A percentile compares a stretch with the other conserved stretches of the same genome.
phyloP scores from a whole-genome alignment of 257 asterid species.

The Linderniella brevidens region DNA sequence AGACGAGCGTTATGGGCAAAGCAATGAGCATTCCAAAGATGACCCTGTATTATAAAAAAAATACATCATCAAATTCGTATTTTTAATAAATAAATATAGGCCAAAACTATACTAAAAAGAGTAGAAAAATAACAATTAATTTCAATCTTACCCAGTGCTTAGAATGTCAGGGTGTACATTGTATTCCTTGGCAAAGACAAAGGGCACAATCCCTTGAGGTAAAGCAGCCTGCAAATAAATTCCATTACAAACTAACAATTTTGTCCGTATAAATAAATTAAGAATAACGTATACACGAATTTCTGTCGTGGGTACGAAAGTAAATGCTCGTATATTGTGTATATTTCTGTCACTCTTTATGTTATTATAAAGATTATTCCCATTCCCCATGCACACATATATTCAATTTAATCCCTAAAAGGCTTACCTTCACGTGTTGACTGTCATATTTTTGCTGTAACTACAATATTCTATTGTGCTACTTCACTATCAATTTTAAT shows the following conservation, averaged over 20 bases:
- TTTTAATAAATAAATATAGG: background rate
- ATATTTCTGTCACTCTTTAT: background rate
- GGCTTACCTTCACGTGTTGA: background rate
- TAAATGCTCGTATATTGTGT: background rate
- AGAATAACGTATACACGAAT: too few relatives aligned
- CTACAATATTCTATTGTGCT: too few relatives aligned
- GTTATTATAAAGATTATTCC: background rate
- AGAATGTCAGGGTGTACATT: slow-evolving; percentile 41
- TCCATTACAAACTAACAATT: too few relatives aligned
- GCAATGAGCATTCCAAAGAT: slow-evolving; percentile 48
- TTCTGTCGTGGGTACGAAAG: background rate
- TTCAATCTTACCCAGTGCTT: slow-evolving; percentile 31
- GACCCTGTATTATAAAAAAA: slow-evolving; percentile 18
- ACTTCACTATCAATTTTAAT: background rate
- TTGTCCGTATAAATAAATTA: too few relatives aligned
- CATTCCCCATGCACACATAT: too few relatives aligned
- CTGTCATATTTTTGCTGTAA: too few relatives aligned
- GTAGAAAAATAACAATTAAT: background rate
- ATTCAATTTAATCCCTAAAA: too few relatives aligned
- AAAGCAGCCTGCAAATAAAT: slow-evolving; percentile 32
- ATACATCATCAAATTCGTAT: background rate
- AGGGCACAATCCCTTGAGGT: slow-evolving; percentile 53
- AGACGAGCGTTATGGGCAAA: slow-evolving; percentile 36
- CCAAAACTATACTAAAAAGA: background rate
- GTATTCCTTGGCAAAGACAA: slow-evolving; percentile 51